Conservation (phyloP, 305 asterid genomes). For the Plantago lanceolata region DNA sequence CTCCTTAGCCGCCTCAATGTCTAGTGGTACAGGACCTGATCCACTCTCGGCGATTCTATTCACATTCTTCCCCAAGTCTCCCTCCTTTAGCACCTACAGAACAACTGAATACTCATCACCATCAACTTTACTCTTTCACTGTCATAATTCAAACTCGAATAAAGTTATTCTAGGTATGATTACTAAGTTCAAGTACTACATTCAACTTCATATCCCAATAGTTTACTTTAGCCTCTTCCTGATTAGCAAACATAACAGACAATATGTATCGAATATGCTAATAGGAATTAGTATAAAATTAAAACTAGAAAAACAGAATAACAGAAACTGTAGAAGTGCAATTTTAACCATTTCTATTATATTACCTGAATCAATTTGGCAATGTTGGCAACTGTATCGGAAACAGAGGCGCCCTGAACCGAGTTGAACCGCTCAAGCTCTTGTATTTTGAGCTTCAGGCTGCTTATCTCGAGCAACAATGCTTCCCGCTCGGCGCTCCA, state of each 20-base stretch:
- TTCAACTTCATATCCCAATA: too few species aligned
- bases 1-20: slow-evolving; percentile 38
- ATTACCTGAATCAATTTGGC: slow-evolving; percentile 68
- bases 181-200: not conserved
- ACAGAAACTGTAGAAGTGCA: not conserved
- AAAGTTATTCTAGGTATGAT: too few species aligned
- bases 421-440: slow-evolving; percentile 53
- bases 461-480: slow-evolving; percentile 49
- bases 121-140: slow-evolving; percentile 25
- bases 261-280: too few species aligned
- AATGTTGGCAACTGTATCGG: slow-evolving; percentile 50
- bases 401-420: slow-evolving; percentile 42
- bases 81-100: slow-evolving; percentile 66
- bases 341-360: too few species aligned
- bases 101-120: slow-evolving; percentile 36
- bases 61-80: slow-evolving; percentile 49
- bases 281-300: too few species aligned
- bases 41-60: slow-evolving; percentile 59
- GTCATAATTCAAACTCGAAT: not conserved
- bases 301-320: too few species aligned
- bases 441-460: slow-evolving; percentile 48
- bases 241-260: too few species aligned
- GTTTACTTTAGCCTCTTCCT: too few species aligned
- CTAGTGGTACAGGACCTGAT: slow-evolving; percentile 46
- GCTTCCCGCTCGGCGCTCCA: slow-evolving; percentile 73